Conservation (phyloP, 139 green algal species). For the Yamagishiella unicocca region DNA sequence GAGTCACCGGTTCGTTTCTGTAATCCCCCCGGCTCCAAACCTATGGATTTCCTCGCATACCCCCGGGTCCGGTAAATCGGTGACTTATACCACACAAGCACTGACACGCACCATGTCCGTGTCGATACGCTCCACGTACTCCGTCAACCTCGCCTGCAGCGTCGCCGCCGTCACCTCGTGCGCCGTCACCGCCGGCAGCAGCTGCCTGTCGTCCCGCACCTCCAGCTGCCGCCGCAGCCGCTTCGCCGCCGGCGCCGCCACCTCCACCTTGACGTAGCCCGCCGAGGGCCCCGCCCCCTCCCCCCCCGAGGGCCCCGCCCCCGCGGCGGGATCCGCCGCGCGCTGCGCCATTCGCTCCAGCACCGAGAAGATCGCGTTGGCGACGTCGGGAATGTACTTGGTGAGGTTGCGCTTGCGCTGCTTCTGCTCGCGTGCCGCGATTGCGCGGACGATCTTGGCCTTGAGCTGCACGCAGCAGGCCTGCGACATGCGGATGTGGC, state of each 20-base stretch:
- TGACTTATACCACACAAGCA: no score
- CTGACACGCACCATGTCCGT: constrained; percentile 91
- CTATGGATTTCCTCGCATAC: no score
- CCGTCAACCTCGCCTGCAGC: constrained; percentile 75
- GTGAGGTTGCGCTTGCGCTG: constrained; percentile 90
- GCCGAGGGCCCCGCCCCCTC: neutral
- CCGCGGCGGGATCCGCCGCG: constrained; percentile 8
- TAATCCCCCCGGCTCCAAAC: no score
- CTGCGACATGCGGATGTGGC: no score
- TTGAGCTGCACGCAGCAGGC: constrained; percentile 85
- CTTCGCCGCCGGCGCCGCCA: constrained; percentile 54
- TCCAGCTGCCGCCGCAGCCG: constrained; percentile 63
- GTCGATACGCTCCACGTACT: constrained; percentile 95
- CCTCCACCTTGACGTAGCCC: neutral
- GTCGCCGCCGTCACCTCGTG: constrained; percentile 58
- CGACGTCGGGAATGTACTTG: constrained; percentile 95
- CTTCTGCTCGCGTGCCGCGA: constrained; percentile 86
- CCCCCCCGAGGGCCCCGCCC: neutral
- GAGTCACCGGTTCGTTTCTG: no score
- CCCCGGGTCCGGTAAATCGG: no score
- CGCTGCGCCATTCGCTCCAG: constrained; percentile 62
- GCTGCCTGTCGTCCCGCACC: constrained; percentile 27
- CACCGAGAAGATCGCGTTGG: constrained; percentile 58
- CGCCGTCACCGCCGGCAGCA: constrained; percentile 71
- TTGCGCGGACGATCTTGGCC: constrained; percentile 84